A percentile compares a stretch with the other conserved stretches of the same genome.
These are phyloP conservation scores for Fusarium sp. DNA, from an alignment of 2,329 filamentous ascomycete species.

Conservation along the genomic window DNA sequence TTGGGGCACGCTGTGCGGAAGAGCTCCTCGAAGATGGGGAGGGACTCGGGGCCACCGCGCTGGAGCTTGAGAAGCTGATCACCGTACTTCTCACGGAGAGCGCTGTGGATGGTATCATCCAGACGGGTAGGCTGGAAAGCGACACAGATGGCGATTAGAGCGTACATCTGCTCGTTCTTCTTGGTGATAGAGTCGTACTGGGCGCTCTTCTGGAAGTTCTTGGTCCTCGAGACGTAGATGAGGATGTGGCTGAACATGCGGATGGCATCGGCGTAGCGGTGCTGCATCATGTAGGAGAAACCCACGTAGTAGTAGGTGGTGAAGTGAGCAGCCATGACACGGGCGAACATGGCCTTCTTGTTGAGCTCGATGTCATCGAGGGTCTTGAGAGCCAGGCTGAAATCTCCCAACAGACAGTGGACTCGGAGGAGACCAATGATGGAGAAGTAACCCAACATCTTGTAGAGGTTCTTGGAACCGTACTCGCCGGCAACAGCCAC, in stretches of 20 bases:
- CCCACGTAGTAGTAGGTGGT: constrained; percentile 99
- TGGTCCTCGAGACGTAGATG: constrained; percentile 97
- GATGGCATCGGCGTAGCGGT: constrained; percentile 98
- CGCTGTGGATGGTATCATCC: constrained; percentile 98
- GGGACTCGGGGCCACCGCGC: constrained; percentile 92
- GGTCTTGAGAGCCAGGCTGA: constrained; percentile 97
- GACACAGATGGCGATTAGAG: constrained; percentile 97
- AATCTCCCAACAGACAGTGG: constrained; percentile 96
- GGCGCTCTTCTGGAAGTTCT: constrained; percentile 99
- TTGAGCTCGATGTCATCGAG: constrained; percentile 99
- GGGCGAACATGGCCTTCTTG: constrained; percentile 99
- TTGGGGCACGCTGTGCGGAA: constrained; percentile 99
- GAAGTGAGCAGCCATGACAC: constrained; percentile 99
- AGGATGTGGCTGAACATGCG: constrained; percentile 99
- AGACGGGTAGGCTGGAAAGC: constrained; percentile 97
- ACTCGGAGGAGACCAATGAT: constrained; percentile 97
- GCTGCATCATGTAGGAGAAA: constrained; percentile 99
- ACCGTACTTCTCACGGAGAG: constrained; percentile 98
- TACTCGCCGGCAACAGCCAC: constrained; percentile 92
- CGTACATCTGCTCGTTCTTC: constrained; percentile 99
- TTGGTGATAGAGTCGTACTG: constrained; percentile 99
- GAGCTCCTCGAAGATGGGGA: constrained; percentile 97
- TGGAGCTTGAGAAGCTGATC: constrained; percentile 98
- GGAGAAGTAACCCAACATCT: constrained; percentile 99
- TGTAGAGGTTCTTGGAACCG: constrained; percentile 92